These are phyloP conservation scores for Heliamphora exappendiculata DNA, from an alignment of 148 eudicot genomes.

Conservation along the genomic window DNA sequence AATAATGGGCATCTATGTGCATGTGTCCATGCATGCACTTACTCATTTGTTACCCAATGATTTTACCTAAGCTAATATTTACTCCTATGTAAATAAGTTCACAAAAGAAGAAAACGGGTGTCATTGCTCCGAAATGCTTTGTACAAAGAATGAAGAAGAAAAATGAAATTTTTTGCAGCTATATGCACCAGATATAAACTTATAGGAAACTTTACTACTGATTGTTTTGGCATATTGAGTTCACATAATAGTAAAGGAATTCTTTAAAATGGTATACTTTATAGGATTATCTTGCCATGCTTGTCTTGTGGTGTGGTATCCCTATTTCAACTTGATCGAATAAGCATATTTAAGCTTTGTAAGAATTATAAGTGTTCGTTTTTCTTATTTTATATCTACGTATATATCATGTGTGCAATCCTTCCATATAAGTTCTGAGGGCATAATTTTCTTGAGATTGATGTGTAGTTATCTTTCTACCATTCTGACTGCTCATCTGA, in stretches of 20 bases:
- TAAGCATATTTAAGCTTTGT: too few relatives aligned
- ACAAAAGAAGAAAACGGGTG: conserved; percentile 69
- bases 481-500: background rate
- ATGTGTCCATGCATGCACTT: background rate
- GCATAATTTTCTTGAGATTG: background rate
- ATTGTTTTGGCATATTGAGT: background rate
- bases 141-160: too few relatives aligned
- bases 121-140: conserved; percentile 61
- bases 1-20: background rate
- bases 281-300: background rate
- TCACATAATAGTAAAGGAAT: background rate
- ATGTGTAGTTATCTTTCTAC: too few relatives aligned
- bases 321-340: too few relatives aligned
- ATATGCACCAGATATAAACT: conserved; percentile 54
- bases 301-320: background rate
- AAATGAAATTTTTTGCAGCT: conserved; percentile 60
- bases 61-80: background rate
- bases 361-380: background rate
- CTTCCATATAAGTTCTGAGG: background rate
- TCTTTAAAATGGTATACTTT: background rate
- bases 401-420: background rate
- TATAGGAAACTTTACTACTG: background rate
- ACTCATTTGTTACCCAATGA: background rate
- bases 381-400: too few relatives aligned
- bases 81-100: conserved; percentile 41